phyloP scores from a whole-genome alignment of 371 early-diverging fungal genomes.

The Capniomyces stellatus region DNA sequence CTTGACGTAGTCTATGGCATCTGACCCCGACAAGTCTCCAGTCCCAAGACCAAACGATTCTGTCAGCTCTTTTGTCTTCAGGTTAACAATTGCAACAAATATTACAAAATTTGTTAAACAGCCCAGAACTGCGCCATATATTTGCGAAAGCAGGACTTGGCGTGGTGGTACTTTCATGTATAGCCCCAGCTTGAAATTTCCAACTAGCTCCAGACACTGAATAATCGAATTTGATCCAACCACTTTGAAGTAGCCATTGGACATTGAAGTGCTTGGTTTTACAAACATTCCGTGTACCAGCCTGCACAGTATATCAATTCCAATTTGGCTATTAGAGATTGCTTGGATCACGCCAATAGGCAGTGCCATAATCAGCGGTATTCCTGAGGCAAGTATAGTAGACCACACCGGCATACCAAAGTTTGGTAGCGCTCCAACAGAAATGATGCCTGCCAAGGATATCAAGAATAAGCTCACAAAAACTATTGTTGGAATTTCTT shows the following conservation, averaged over 20 bases:
- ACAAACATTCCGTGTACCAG: neutral
- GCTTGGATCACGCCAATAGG: conserved; percentile 46
- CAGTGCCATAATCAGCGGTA: conserved; percentile 38
- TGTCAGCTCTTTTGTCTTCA: neutral
- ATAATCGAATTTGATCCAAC: conserved; percentile 18
- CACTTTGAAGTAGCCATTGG: conserved; percentile 27
- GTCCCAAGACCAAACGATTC: neutral
- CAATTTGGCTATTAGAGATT: conserved; percentile 4
- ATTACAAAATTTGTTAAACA: conserved; percentile 1
- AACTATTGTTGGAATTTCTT: conserved; percentile 46
- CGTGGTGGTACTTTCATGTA: conserved; percentile 36
- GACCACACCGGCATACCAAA: conserved; percentile 25
- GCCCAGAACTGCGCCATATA: conserved; percentile 25
- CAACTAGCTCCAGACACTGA: conserved; percentile 30
- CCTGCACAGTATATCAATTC: neutral
- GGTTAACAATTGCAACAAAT: neutral
- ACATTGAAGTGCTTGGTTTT: conserved; percentile 26
- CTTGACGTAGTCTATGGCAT: neutral
- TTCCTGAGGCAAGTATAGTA: conserved; percentile 12
- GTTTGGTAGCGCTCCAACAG: conserved; percentile 16
- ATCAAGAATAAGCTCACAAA: conserved; percentile 31
- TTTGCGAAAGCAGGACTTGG: conserved; percentile 36
- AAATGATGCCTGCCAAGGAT: conserved; percentile 18
- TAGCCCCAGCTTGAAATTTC: conserved; percentile 30
- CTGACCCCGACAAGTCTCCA: too few relatives aligned